Evolutionary conservation across 768 basidiomycete genomes (phyloP).

Genomic region (Mycena leptocephala): DNA sequence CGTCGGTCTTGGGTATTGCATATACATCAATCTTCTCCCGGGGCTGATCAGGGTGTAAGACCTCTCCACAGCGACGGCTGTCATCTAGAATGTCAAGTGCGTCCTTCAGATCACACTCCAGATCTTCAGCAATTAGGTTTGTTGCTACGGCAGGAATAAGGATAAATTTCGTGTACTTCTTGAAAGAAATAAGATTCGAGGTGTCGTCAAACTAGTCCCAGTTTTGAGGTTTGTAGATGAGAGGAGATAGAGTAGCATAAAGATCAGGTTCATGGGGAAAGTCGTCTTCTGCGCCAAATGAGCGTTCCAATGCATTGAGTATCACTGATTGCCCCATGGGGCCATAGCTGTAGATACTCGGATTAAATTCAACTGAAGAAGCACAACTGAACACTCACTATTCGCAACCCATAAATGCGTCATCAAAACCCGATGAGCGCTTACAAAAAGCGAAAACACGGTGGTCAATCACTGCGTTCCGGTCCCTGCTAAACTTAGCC

Average conservation of each 20-base stretch:
- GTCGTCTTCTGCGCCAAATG: not conserved
- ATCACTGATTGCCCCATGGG: not conserved
- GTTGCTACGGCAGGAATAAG: not conserved
- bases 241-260: not conserved
- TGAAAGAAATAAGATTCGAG: not conserved
- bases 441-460: too few relatives aligned
- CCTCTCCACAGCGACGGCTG: too few relatives aligned
- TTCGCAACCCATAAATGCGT: too few relatives aligned
- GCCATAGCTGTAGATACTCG: not conserved
- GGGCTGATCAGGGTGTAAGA: too few relatives aligned
- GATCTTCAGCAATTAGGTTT: not conserved
- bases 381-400: too few relatives aligned
- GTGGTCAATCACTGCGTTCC: too few relatives aligned
- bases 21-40: too few relatives aligned
- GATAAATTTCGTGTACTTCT: too few relatives aligned
- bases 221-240: not conserved
- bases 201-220: not conserved
- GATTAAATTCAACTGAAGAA: too few relatives aligned
- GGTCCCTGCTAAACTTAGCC: too few relatives aligned
- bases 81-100: not conserved
- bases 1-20: too few relatives aligned
- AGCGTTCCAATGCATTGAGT: not conserved
- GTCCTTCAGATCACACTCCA: not conserved
- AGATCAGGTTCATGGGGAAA: not conserved
- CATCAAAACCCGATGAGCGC: too few relatives aligned